phyloP scores from a whole-genome alignment of 495 filamentous ascomycete species.

The Aspergillus haitiensis region DNA sequence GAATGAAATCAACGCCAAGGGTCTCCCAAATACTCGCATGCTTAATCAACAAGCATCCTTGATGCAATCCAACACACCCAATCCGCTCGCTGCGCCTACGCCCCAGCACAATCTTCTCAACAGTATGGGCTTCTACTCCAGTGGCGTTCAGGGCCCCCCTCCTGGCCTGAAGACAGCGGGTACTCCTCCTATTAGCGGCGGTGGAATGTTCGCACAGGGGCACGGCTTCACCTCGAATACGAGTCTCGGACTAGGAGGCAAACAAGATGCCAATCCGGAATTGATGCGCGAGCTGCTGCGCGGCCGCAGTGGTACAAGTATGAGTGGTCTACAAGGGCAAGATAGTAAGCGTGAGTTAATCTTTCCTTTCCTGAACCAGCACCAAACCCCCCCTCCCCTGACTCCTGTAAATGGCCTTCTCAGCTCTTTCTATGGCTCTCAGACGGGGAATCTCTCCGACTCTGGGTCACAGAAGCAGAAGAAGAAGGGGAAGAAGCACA shows the following conservation, averaged over 20 bases:
- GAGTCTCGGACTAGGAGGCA: constrained; percentile 68
- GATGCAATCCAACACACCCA: constrained; percentile 71
- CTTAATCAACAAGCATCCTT: constrained; percentile 87
- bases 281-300: constrained; percentile 78
- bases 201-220: constrained; percentile 73
- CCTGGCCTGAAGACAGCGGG: constrained; percentile 93
- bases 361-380: constrained; percentile 81
- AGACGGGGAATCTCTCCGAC: constrained; percentile 79
- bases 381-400: constrained; percentile 83
- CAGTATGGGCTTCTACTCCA: constrained; percentile 46
- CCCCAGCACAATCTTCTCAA: constrained; percentile 46
- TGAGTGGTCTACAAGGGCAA: constrained; percentile 62
- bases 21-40: constrained; percentile 77
- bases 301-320: constrained; percentile 55
- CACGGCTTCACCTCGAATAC: constrained; percentile 71
- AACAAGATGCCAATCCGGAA: constrained; percentile 73
- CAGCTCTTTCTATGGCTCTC: constrained; percentile 85
- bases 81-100: constrained; percentile 59
- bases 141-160: constrained; percentile 81
- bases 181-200: constrained; percentile 79
- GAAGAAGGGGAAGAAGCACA: constrained; percentile 99
- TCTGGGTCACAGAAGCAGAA: constrained; percentile 88
- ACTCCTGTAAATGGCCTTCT: constrained; percentile 84
- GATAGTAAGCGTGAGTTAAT: constrained; percentile 95
- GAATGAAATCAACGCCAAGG: constrained; percentile 78